Conservation (phyloP, 108 stramenopile species). For the Asterionellopsis glacialis region DNA sequence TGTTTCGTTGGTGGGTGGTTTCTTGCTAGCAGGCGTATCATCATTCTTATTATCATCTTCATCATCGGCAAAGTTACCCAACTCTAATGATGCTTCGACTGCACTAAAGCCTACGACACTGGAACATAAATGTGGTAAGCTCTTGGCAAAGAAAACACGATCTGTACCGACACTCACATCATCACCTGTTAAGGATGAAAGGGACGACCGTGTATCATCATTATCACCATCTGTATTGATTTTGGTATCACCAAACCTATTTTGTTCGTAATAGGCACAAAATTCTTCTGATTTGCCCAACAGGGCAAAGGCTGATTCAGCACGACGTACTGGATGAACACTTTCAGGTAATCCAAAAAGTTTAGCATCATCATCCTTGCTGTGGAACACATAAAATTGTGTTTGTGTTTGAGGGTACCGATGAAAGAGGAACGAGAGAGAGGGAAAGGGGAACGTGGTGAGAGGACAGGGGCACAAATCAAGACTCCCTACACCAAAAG, state of each 20-base stretch:
- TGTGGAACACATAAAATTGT: constrained; percentile 8
- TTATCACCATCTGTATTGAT: constrained; percentile 50
- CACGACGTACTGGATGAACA: constrained; percentile 85
- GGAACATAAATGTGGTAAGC: constrained; percentile 80
- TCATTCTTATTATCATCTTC: constrained; percentile 39
- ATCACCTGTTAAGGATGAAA: constrained; percentile 85
- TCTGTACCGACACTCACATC: constrained; percentile 86
- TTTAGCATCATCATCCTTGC: constrained; percentile 71
- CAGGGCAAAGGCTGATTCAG: constrained; percentile 80
- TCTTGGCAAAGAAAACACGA: constrained; percentile 84
- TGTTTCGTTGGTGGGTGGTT: constrained; percentile 13
- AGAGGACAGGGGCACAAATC: too few species aligned
- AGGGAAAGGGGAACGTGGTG: not conserved
- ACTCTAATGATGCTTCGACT: constrained; percentile 83
- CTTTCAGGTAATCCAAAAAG: constrained; percentile 75
- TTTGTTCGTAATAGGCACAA: constrained; percentile 84
- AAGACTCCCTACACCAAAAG: too few species aligned
- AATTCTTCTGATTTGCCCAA: constrained; percentile 81
- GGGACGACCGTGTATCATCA: constrained; percentile 50
- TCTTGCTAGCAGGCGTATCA: not conserved
- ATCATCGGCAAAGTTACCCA: constrained; percentile 77
- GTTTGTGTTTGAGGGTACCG: too few species aligned
- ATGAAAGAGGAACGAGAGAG: not conserved
- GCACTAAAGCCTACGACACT: constrained; percentile 87
- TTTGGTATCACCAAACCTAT: constrained; percentile 87